phyloP scores from a whole-genome alignment of 2,329 filamentous ascomycete species.

The Trichoderma arundinaceum region DNA sequence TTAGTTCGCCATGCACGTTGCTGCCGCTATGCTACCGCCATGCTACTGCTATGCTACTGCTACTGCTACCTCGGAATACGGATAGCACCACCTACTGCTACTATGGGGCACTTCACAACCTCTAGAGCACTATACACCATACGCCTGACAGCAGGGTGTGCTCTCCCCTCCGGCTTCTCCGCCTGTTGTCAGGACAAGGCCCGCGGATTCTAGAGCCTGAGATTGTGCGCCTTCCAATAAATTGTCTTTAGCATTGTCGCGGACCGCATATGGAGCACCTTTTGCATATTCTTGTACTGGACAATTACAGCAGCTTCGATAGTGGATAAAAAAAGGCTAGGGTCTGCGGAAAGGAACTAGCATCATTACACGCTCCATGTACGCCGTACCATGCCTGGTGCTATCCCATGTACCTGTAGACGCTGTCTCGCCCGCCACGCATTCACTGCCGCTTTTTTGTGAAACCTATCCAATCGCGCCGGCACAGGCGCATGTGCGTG shows the following conservation, averaged over 20 bases:
- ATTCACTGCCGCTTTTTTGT: constrained; percentile 16
- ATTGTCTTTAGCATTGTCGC: neutral
- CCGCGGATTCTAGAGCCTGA: constrained; percentile 10
- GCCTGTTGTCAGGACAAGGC: constrained; percentile 20
- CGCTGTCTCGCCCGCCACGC: constrained; percentile 20
- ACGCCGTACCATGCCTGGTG: no score
- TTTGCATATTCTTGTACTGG: neutral
- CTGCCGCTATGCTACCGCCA: no score
- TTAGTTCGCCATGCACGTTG: no score
- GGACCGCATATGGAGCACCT: constrained; percentile 2
- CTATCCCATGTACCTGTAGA: neutral
- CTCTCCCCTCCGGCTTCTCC: neutral
- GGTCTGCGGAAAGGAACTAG: constrained; percentile 5
- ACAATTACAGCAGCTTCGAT: constrained; percentile 3
- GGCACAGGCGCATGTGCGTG: constrained; percentile 3
- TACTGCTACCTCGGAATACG: neutral
- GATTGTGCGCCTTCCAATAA: constrained; percentile 17
- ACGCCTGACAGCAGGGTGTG: constrained; percentile 4
- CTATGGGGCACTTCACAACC: neutral
- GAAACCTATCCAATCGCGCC: constrained; percentile 20
- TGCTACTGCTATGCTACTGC: neutral
- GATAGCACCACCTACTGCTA: neutral
- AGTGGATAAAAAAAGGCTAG: constrained; percentile 17
- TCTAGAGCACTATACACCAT: constrained; percentile 19
- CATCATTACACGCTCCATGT: no score